Conservation (phyloP, 1,284 basidiomycete species). For the Boletus sp. region DNA sequence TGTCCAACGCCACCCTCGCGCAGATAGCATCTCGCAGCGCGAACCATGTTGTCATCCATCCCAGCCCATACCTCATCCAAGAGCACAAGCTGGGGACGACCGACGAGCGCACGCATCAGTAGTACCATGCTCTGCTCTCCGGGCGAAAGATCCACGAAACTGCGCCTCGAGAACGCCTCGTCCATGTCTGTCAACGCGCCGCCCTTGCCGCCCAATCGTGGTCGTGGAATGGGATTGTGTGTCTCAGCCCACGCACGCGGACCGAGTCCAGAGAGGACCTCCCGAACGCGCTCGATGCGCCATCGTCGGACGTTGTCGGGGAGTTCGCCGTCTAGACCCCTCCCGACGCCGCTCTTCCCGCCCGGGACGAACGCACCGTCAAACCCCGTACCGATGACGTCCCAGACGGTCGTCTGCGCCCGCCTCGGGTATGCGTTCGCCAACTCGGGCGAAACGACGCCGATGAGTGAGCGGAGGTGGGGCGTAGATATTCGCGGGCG, state of each 20-base stretch:
- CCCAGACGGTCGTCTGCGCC: slow-evolving; percentile 67
- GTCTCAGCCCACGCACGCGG: slow-evolving; percentile 47
- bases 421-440: slow-evolving; percentile 87
- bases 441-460: slow-evolving; percentile 87
- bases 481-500: slow-evolving; percentile 63
- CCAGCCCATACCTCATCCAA: slow-evolving; percentile 91
- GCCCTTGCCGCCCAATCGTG: not conserved
- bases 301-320: slow-evolving; percentile 39
- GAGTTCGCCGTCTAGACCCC: slow-evolving; percentile 34
- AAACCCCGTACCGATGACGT: slow-evolving; percentile 84
- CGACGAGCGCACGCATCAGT: slow-evolving; percentile 82
- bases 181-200: slow-evolving; percentile 18
- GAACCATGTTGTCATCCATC: slow-evolving; percentile 79
- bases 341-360: slow-evolving; percentile 47
- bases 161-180: slow-evolving; percentile 42
- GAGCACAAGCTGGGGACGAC: slow-evolving; percentile 66
- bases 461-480: slow-evolving; percentile 59
- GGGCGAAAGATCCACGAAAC: slow-evolving; percentile 61
- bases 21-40: slow-evolving; percentile 61
- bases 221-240: not conserved
- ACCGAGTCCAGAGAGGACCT: slow-evolving; percentile 64
- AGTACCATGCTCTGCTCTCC: slow-evolving; percentile 79
- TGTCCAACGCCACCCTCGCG: slow-evolving; percentile 50
- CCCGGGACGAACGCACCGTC: slow-evolving; percentile 72
- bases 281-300: slow-evolving; percentile 48